Evolutionary conservation across 2,329 filamentous ascomycete genomes (phyloP).

Genomic region (Hymenoscyphus repandus): DNA sequence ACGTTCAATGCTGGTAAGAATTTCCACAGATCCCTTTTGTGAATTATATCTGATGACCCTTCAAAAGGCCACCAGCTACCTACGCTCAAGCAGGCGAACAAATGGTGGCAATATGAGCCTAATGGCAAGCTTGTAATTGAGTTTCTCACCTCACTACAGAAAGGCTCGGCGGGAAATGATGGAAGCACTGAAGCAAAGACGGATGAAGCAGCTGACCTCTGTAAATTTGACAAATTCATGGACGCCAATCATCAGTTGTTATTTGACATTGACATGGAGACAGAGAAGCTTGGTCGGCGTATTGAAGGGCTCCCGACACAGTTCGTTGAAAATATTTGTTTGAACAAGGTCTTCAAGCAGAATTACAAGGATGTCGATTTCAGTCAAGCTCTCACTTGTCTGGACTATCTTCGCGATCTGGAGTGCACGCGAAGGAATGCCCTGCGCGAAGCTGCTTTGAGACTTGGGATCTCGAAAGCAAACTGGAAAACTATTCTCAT

Average conservation of each 20-base stretch:
- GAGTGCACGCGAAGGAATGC: constrained; percentile 19
- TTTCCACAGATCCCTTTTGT: not conserved
- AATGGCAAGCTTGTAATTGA: constrained; percentile 20
- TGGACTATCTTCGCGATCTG: constrained; percentile 28
- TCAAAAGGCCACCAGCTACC: constrained; percentile 20
- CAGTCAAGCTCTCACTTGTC: constrained; percentile 16
- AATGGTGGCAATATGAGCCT: constrained; percentile 24
- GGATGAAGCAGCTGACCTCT: not conserved
- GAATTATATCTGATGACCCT: not conserved
- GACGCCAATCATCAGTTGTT: constrained; percentile 9
- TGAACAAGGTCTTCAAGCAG: constrained; percentile 16
- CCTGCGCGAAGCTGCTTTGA: constrained; percentile 18
- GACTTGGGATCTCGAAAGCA: constrained; percentile 18
- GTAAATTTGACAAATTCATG: not conserved
- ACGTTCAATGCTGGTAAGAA: constrained; percentile 26
- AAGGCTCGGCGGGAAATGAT: not conserved
- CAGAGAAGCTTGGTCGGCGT: not conserved
- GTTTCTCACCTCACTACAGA: constrained; percentile 16
- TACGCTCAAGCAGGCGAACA: constrained; percentile 19
- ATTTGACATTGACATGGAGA: constrained; percentile 12
- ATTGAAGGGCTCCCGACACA: constrained; percentile 15
- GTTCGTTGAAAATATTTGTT: constrained; percentile 17
- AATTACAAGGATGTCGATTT: constrained; percentile 21
- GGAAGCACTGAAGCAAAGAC: not conserved
- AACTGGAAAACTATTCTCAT: constrained; percentile 22